Percentiles rank a stretch among this genome's conserved stretches.
These are phyloP conservation scores for Penicillium sp. DNA, from an alignment of 2,329 filamentous ascomycete species.

Conservation along the genomic window DNA sequence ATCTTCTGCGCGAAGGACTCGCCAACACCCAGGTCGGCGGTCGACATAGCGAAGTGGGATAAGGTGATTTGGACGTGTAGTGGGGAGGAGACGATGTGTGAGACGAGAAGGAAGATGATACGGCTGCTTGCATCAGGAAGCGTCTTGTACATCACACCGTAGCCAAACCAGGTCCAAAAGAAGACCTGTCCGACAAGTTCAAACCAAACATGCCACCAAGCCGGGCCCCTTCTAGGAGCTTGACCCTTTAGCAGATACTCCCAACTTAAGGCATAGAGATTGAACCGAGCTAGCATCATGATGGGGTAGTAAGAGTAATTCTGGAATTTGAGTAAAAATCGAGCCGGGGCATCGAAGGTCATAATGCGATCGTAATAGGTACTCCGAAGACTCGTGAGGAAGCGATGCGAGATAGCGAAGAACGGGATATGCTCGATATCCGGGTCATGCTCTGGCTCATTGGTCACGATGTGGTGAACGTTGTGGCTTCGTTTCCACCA, in stretches of 20 bases:
- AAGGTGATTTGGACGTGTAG: constrained; percentile 88
- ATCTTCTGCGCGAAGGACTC: constrained; percentile 90
- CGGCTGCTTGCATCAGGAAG: constrained; percentile 70
- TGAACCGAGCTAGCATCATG: constrained; percentile 79
- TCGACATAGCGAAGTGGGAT: constrained; percentile 93
- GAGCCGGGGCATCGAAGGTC: constrained; percentile 72
- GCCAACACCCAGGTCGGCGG: constrained; percentile 74
- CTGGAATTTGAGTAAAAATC: constrained; percentile 70
- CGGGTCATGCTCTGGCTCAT: constrained; percentile 90
- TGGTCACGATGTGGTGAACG: constrained; percentile 94
- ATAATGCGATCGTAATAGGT: constrained; percentile 83
- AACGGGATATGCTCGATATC: constrained; percentile 92
- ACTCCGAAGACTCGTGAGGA: constrained; percentile 70
- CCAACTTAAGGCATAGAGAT: constrained; percentile 81
- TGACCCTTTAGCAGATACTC: constrained; percentile 69
- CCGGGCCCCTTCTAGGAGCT: constrained; percentile 71
- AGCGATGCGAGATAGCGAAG: constrained; percentile 81
- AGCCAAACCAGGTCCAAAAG: constrained; percentile 88
- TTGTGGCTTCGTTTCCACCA: constrained; percentile 99
- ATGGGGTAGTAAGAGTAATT: constrained; percentile 81
- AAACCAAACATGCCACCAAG: constrained; percentile 81
- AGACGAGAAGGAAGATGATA: constrained; percentile 73
- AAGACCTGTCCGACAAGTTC: constrained; percentile 73
- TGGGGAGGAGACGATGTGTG: constrained; percentile 76
- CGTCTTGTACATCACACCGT: constrained; percentile 70